These are phyloP conservation scores for Hypoxylon sp. DNA, from an alignment of 2,329 filamentous ascomycete species.

Conservation along the genomic window DNA sequence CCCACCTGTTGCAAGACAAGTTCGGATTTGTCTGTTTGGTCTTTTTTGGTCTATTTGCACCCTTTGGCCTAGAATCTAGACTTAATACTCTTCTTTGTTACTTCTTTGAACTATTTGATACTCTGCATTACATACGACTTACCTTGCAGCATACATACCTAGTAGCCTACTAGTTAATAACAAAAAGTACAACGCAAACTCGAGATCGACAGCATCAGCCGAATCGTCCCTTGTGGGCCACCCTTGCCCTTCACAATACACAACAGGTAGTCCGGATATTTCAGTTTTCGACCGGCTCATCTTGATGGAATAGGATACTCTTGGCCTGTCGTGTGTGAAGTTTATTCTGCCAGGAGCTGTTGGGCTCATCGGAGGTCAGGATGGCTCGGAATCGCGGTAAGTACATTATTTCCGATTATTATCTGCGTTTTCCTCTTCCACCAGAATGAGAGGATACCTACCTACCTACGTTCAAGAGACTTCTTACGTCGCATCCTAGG, in stretches of 20 bases:
- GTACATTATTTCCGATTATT: slow-evolving; percentile 52
- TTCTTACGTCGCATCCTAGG: slow-evolving; percentile 21
- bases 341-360: slow-evolving; percentile 29
- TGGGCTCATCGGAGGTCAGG: slow-evolving; percentile 47
- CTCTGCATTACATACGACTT: slow-evolving; percentile 17
- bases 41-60: slow-evolving; percentile 31
- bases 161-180: slow-evolving; percentile 29
- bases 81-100: slow-evolving; percentile 28
- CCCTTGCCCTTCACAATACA: slow-evolving; percentile 36
- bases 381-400: slow-evolving; percentile 69
- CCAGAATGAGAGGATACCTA: slow-evolving; percentile 14
- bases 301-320: slow-evolving; percentile 37
- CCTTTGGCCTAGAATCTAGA: slow-evolving; percentile 31
- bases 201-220: slow-evolving; percentile 29
- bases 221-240: slow-evolving; percentile 35
- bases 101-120: slow-evolving; percentile 17
- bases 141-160: neutral
- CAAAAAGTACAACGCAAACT: slow-evolving; percentile 23
- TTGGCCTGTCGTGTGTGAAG: slow-evolving; percentile 5
- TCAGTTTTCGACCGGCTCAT: slow-evolving; percentile 27
- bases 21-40: slow-evolving; percentile 33
- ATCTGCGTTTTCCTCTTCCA: slow-evolving; percentile 24
- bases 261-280: slow-evolving; percentile 23
- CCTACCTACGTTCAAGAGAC: slow-evolving; percentile 6
- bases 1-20: slow-evolving; percentile 42